These are phyloP conservation scores for Sugiyamaella pinicola DNA, from an alignment of 1,139 yeast genomes.

Conservation along the genomic window DNA sequence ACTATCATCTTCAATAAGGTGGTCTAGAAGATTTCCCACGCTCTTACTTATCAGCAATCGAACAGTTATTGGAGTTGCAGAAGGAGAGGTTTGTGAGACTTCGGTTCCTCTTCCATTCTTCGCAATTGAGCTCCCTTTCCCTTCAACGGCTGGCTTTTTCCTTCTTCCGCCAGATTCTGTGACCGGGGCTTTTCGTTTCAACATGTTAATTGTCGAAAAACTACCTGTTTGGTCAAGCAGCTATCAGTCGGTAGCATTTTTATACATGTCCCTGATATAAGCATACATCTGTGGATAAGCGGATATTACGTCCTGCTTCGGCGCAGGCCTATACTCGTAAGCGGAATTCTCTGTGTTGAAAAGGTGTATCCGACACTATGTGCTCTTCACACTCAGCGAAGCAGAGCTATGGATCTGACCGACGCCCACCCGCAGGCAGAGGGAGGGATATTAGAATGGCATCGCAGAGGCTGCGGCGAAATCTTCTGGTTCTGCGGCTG, in stretches of 20 bases:
- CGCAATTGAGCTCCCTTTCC: not conserved
- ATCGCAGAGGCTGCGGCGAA: not conserved
- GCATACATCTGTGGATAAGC: not conserved
- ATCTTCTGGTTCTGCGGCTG: slow-evolving; percentile 3
- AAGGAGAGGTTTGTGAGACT: not conserved
- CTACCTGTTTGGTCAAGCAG: no score
- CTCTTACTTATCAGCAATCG: slow-evolving; percentile 2
- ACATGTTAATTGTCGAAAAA: not conserved
- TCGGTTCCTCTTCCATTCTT: not conserved
- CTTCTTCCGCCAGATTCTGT: slow-evolving; percentile 2
- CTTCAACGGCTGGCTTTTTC: slow-evolving; percentile 1
- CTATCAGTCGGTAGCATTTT: no score
- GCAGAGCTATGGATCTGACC: no score
- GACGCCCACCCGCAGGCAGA: no score
- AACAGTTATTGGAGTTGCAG: not conserved
- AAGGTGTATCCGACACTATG: no score
- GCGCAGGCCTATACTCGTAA: no score
- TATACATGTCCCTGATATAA: not conserved
- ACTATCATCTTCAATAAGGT: no score
- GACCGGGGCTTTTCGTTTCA: slow-evolving; percentile 6
- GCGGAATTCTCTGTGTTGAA: no score
- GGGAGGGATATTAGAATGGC: not conserved
- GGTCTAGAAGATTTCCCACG: slow-evolving; percentile 1
- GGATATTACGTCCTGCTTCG: no score
- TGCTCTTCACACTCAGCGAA: no score